Conservation (phyloP, 441 rosid genomes). For the Erysimum pusillum region DNA sequence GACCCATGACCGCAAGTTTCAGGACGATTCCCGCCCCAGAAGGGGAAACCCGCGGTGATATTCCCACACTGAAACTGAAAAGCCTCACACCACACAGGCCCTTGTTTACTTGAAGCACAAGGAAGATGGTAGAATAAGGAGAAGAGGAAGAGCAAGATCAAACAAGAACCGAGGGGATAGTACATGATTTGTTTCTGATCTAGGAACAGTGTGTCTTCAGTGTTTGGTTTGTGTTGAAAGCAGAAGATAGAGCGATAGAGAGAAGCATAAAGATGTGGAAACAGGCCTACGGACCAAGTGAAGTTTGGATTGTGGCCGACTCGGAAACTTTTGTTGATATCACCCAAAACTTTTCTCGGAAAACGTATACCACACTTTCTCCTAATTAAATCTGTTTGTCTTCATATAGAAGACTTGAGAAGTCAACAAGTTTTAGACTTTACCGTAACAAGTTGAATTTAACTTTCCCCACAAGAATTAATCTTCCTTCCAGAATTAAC, state of each 20-base stretch:
- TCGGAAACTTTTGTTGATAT: too few relatives aligned
- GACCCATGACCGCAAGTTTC: slow-evolving; percentile 9
- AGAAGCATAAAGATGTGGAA: too few relatives aligned
- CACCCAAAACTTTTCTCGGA: too few relatives aligned
- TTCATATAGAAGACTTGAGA: background rate
- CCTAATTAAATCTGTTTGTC: background rate
- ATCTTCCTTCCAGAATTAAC: background rate
- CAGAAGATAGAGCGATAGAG: too few relatives aligned
- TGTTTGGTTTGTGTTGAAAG: too few relatives aligned
- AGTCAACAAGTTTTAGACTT: background rate
- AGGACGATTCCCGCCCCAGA: slow-evolving; percentile 25
- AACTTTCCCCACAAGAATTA: background rate
- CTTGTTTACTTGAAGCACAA: slow-evolving; percentile 7
- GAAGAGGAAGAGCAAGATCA: background rate
- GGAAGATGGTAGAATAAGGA: background rate
- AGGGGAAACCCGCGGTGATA: slow-evolving; percentile 31
- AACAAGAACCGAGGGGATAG: too few relatives aligned
- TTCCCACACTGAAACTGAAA: slow-evolving; percentile 13
- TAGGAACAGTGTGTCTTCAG: too few relatives aligned
- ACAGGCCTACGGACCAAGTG: too few relatives aligned
- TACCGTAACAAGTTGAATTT: background rate
- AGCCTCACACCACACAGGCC: background rate
- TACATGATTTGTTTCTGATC: too few relatives aligned
- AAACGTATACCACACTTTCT: too few relatives aligned
- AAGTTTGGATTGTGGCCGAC: too few relatives aligned